A percentile compares a stretch with the other conserved stretches of the same genome.
Evolutionary conservation across 2,329 filamentous ascomycete species (phyloP).

Genomic region (Leptoxyphium fumago): DNA sequence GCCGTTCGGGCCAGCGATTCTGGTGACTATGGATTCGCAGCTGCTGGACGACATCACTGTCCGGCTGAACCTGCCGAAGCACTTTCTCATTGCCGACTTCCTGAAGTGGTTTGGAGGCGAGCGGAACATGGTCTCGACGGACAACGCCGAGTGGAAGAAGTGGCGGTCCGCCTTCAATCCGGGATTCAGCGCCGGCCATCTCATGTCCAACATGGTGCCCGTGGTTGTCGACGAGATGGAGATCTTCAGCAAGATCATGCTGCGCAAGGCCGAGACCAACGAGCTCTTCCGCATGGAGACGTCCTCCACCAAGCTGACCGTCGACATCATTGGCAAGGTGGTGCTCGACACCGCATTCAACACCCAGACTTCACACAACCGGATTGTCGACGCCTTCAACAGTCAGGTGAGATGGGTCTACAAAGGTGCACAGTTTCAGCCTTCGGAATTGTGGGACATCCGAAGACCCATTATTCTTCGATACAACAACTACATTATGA

Average conservation of each 20-base stretch:
- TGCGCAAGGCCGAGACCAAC: slow-evolving; percentile 19
- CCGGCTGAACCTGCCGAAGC: slow-evolving; percentile 20
- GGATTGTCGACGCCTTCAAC: slow-evolving; percentile 23
- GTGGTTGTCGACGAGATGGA: slow-evolving; percentile 22
- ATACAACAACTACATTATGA: slow-evolving; percentile 23
- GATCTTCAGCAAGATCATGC: slow-evolving; percentile 21
- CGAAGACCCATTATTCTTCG: slow-evolving; percentile 19
- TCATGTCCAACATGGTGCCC: slow-evolving; percentile 24
- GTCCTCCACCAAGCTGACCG: slow-evolving; percentile 24
- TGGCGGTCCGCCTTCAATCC: slow-evolving; percentile 31
- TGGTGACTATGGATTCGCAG: slow-evolving; percentile 26
- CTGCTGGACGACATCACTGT: slow-evolving; percentile 24
- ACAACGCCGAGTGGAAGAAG: slow-evolving; percentile 28
- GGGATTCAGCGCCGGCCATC: slow-evolving; percentile 23
- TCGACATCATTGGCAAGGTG: slow-evolving; percentile 29
- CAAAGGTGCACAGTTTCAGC: slow-evolving; percentile 20
- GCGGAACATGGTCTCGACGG: slow-evolving; percentile 22
- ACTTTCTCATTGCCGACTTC: slow-evolving; percentile 15
- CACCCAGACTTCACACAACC: slow-evolving; percentile 20
- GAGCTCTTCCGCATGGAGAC: slow-evolving; percentile 27
- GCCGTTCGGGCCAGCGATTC: slow-evolving; percentile 22
- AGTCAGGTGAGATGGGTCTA: slow-evolving; percentile 22
- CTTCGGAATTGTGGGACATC: slow-evolving; percentile 23
- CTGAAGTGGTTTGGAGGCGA: slow-evolving; percentile 23
- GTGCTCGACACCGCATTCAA: slow-evolving; percentile 24